These are phyloP conservation scores for Aspergillus steynii DNA, from an alignment of 495 filamentous ascomycete genomes.

Conservation along the genomic window DNA sequence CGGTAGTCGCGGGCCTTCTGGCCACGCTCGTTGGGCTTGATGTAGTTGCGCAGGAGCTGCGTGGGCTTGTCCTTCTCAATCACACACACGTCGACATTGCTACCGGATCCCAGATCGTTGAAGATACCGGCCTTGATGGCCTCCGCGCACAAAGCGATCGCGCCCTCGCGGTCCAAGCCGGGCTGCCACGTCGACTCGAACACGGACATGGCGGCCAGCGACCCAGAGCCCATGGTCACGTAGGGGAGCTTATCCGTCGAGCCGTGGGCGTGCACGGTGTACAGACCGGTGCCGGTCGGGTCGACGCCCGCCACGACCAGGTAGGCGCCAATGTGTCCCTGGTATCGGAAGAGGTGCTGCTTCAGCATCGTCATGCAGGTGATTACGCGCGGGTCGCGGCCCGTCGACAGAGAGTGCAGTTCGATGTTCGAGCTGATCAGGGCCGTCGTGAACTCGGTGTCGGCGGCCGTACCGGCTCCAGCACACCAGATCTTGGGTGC, in stretches of 20 bases:
- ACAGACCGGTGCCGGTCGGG: conserved; percentile 92
- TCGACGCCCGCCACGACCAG: conserved; percentile 97
- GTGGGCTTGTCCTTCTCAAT: conserved; percentile 90
- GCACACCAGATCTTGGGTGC: conserved; percentile 99
- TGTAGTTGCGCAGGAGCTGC: conserved; percentile 83
- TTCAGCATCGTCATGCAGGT: conserved; percentile 99
- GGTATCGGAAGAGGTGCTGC: conserved; percentile 97
- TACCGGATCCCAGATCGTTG: conserved; percentile 96
- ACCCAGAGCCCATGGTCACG: conserved; percentile 98
- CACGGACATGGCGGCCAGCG: conserved; percentile 94
- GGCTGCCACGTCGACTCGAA: conserved; percentile 97
- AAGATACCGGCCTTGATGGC: conserved; percentile 98
- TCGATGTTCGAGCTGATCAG: conserved; percentile 98
- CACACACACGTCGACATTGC: conserved; percentile 95
- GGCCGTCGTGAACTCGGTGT: conserved; percentile 98
- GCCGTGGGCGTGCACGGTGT: conserved; percentile 98
- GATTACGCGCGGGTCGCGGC: conserved; percentile 93
- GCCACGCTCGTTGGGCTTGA: conserved; percentile 88
- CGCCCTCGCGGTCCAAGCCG: conserved; percentile 73
- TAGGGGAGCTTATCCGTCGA: conserved; percentile 99
- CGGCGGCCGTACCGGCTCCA: conserved; percentile 94
- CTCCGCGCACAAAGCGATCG: conserved; percentile 76
- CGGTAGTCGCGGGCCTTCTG: conserved; percentile 90
- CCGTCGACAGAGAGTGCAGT: conserved; percentile 91
- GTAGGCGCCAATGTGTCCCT: conserved; percentile 97